These are phyloP conservation scores for Nannizziopsis arthrosporioides DNA, from an alignment of 2,329 filamentous ascomycete species.

Conservation along the genomic window DNA sequence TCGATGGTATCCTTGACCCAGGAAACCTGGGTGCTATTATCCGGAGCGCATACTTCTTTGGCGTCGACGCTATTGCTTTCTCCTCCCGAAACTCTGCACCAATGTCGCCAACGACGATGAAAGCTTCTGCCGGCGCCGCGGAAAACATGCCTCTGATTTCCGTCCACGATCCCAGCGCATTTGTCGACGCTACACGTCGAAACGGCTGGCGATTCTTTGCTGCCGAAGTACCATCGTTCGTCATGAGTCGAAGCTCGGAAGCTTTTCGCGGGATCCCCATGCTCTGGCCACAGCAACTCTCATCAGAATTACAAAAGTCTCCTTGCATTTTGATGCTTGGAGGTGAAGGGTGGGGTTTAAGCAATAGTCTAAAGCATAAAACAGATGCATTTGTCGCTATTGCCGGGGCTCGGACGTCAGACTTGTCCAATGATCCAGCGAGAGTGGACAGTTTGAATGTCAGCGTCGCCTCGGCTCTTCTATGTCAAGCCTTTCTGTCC, in stretches of 20 bases:
- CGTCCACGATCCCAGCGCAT: constrained; percentile 54
- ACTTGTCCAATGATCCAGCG: constrained; percentile 30
- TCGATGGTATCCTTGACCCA: constrained; percentile 54
- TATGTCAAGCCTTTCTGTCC: constrained; percentile 39
- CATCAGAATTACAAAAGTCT: constrained; percentile 39
- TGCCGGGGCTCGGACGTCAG: constrained; percentile 35
- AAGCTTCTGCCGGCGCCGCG: constrained; percentile 77
- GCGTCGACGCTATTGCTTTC: constrained; percentile 69
- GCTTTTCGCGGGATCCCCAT: constrained; percentile 25
- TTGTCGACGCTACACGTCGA: constrained; percentile 55
- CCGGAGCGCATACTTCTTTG: constrained; percentile 81
- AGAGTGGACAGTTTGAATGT: constrained; percentile 86
- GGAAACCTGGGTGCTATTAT: constrained; percentile 86
- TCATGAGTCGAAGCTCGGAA: constrained; percentile 18
- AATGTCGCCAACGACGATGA: constrained; percentile 65
- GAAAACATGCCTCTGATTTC: constrained; percentile 67
- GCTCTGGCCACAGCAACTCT: constrained; percentile 10
- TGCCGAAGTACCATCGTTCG: constrained; percentile 43
- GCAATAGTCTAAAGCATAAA: constrained; percentile 50
- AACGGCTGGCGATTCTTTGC: constrained; percentile 78
- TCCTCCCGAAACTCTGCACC: constrained; percentile 62
- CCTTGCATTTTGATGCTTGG: constrained; percentile 75
- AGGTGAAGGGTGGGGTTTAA: constrained; percentile 65
- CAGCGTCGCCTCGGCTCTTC: constrained; percentile 68
- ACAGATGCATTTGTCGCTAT: constrained; percentile 58